Evolutionary conservation across 2,329 filamentous ascomycete genomes (phyloP).

Genomic region (Aureobasidium leucospermi): DNA sequence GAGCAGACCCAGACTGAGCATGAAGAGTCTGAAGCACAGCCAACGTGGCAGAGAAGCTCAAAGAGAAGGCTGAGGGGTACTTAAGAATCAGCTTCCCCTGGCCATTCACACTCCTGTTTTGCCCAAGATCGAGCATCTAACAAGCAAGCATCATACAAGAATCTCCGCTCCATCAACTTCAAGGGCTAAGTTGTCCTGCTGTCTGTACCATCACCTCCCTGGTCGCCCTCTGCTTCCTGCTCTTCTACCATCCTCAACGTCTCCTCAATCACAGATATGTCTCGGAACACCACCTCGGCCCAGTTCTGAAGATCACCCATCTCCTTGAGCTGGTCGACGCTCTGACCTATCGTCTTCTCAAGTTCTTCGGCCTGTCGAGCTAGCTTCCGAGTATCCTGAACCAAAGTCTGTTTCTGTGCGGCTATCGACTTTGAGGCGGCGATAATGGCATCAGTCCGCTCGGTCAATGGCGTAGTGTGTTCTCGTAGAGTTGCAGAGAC

Average conservation of each 20-base stretch:
- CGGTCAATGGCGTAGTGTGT: conserved; percentile 6
- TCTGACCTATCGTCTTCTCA: neutral
- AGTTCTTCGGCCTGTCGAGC: conserved; percentile 3
- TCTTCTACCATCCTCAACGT: conserved; percentile 30
- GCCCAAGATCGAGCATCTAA: too few relatives aligned
- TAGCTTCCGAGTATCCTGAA: conserved; percentile 1
- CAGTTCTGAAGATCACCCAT: conserved; percentile 78
- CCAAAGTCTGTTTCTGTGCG: neutral
- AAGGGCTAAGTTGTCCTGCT: neutral
- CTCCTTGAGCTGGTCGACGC: conserved; percentile 58
- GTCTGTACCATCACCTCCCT: neutral
- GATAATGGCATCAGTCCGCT: conserved; percentile 2
- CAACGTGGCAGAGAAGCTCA: conserved; percentile 13
- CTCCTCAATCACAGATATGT: conserved; percentile 31
- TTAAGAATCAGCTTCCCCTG: too few relatives aligned
- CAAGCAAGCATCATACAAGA: too few relatives aligned
- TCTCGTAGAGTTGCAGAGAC: neutral
- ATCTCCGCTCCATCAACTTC: neutral
- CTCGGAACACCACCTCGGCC: conserved; percentile 65
- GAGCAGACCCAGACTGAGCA: conserved; percentile 58
- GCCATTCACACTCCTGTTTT: too few relatives aligned
- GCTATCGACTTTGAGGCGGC: neutral
- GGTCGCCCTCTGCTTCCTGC: conserved; percentile 16
- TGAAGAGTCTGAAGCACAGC: conserved; percentile 28
- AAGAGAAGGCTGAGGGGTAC: neutral